phyloP scores from a whole-genome alignment of 352 stramenopile species.

The Globisporangium nagaii region DNA sequence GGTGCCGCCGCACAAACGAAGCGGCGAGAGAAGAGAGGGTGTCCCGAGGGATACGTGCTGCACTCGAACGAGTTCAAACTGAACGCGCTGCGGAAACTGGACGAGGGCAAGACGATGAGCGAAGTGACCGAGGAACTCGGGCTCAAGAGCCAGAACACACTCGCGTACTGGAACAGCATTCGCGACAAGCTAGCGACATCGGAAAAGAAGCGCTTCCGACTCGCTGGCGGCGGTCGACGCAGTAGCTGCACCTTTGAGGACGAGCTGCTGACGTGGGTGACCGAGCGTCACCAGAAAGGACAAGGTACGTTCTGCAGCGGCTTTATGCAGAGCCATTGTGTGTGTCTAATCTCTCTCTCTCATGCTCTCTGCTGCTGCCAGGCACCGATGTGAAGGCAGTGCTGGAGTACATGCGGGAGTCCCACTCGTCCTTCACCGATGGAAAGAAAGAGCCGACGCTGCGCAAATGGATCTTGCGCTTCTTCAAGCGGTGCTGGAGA shows the following conservation, averaged over 20 bases:
- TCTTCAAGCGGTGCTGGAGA: conserved; percentile 74
- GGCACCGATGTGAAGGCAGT: conserved; percentile 66
- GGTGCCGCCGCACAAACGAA: conserved; percentile 9
- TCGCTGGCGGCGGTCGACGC: conserved; percentile 52
- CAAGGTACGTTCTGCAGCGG: conserved; percentile 19
- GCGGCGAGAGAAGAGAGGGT: conserved; percentile 38
- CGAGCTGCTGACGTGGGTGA: conserved; percentile 70
- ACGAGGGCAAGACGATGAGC: conserved; percentile 57
- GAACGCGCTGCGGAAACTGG: conserved; percentile 57
- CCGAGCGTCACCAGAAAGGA: conserved; percentile 54
- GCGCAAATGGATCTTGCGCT: conserved; percentile 77
- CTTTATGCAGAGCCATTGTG: neutral
- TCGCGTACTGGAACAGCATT: conserved; percentile 76
- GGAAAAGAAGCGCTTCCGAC: conserved; percentile 70
- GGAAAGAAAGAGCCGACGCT: conserved; percentile 77
- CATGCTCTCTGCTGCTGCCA: conserved; percentile 6
- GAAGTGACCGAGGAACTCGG: conserved; percentile 60
- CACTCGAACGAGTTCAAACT: conserved; percentile 82
- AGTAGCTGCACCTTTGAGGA: conserved; percentile 75
- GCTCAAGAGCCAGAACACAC: conserved; percentile 62
- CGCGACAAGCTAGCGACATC: conserved; percentile 63
- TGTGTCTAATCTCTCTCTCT: neutral
- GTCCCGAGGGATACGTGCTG: conserved; percentile 50
- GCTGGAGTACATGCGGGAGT: conserved; percentile 61
- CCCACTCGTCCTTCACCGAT: conserved; percentile 61